Evolutionary conservation across 129 eudicot species (phyloP).

Genomic region (Deinandra increscens): DNA sequence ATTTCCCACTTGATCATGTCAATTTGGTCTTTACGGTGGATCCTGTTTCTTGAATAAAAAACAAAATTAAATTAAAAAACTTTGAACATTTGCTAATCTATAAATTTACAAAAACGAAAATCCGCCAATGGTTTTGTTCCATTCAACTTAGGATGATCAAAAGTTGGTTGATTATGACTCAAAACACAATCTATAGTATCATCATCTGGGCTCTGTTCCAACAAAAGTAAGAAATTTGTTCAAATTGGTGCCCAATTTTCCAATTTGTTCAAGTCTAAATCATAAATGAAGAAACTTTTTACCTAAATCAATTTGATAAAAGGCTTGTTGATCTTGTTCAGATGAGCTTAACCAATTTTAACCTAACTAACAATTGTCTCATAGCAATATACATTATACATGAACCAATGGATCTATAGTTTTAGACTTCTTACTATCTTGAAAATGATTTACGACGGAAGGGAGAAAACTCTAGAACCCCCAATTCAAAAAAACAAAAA

Average conservation of each 20-base stretch:
- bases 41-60: constrained; percentile 42
- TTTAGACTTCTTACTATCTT: no score
- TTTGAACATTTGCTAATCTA: not conserved
- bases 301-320: constrained; percentile 79
- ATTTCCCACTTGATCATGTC: constrained; percentile 28
- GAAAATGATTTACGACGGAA: no score
- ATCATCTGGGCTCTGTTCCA: constrained; percentile 84
- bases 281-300: not conserved
- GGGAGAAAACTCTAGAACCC: no score
- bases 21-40: constrained; percentile 81
- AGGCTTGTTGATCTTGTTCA: constrained; percentile 76
- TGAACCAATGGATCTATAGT: no score
- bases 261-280: no score
- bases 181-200: constrained; percentile 84
- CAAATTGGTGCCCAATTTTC: no score
- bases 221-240: not conserved
- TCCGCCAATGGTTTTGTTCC: constrained; percentile 81
- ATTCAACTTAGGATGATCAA: constrained; percentile 81
- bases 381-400: no score
- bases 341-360: constrained; percentile 55
- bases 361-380: no score
- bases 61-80: not conserved
- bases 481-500: no score
- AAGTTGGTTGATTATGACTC: constrained; percentile 84
- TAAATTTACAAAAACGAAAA: not conserved